Base-by-base conservation (phyloP, 1,284 basidiomycete species). In the Leccinum griseonigrum region DNA sequence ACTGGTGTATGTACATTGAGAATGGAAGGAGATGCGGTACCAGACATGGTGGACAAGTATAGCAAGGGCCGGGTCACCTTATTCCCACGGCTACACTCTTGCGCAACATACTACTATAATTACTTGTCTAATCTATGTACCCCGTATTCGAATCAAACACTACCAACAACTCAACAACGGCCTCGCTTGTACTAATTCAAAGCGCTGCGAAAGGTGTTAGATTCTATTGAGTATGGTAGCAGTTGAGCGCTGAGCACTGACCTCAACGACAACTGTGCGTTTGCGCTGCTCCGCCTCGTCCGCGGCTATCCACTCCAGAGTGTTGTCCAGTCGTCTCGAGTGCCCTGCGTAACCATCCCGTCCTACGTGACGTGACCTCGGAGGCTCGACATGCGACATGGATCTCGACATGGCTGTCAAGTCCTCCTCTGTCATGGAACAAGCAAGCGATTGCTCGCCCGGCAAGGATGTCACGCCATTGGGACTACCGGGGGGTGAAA, bases 111-210 rank as follows among this genome's bases (percentile, higher is more conserved):
- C n/a, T 8, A n/a, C n/a, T 7, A 11, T 32, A 28, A 28, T 28
- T 51, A 51, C 13, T 18, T 18, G 50, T 29, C 16, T 29, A 29
- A 4, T 52, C 31, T 54, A 32, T 54, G n/a, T 29, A 29, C 11
- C 18, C 13, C 13, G 14, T 3, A 38, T 4, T 16, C 14, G 3
- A 14, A 16, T 38, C 0, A 38, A 16, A 38, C 26, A 32, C 76
- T 70, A 91, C 86, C 90, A 92, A 69, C 88, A 91, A 57, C 84
- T 83, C 66, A 88, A 84, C 57, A 91, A 74, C 5, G 90, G 87
- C 64, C 82, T 86, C 58, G 81, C 83, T 62, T 86, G 80, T 29
- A 92, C 80, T 51, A 81, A 85, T 73, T 92, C 90, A 65, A 92
- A 74, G 18, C 90, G 87, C 91, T 92, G 67, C 6, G 14, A 1